Evolutionary conservation across 148 eudicot species (phyloP).

Genomic region (Persicaria maculosa): DNA sequence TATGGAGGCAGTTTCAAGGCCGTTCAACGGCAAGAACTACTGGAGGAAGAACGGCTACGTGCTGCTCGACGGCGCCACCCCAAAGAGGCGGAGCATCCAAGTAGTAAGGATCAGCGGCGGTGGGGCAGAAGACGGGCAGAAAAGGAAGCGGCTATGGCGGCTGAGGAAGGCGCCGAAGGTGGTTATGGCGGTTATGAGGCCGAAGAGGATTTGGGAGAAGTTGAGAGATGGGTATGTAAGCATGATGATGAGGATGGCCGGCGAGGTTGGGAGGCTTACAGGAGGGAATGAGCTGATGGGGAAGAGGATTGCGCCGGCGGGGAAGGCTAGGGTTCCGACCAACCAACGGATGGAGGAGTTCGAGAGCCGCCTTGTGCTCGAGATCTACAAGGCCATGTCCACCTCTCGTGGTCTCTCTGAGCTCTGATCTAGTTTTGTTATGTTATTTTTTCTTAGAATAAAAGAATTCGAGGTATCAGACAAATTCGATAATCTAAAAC

Average conservation of each 20-base stretch:
- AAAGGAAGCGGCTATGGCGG: constrained; percentile 3
- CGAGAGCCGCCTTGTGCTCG: constrained; percentile 8
- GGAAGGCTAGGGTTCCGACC: background rate
- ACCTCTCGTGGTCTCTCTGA: constrained; percentile 13
- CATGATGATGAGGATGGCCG: constrained; percentile 12
- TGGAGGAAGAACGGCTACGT: constrained; percentile 14
- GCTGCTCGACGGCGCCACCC: constrained; percentile 7
- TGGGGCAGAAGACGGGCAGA: background rate
- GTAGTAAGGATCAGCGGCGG: background rate
- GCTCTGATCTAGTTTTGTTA: background rate
- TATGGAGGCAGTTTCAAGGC: background rate
- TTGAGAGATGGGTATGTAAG: background rate
- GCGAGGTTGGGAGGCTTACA: background rate
- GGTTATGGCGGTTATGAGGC: background rate
- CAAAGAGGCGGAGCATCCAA: constrained; percentile 6
- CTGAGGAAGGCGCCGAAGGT: constrained; percentile 9
- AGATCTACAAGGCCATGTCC: constrained; percentile 10
- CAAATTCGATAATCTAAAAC: no score
- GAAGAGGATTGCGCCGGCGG: background rate
- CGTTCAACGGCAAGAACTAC: constrained; percentile 10
- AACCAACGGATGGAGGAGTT: background rate
- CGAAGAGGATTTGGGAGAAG: background rate
- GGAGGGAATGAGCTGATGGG: background rate
- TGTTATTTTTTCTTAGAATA: no score
- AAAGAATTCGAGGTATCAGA: no score